These are phyloP conservation scores for Chrysophaeum taylorii DNA, from an alignment of 352 stramenopile species.

Conservation along the genomic window DNA sequence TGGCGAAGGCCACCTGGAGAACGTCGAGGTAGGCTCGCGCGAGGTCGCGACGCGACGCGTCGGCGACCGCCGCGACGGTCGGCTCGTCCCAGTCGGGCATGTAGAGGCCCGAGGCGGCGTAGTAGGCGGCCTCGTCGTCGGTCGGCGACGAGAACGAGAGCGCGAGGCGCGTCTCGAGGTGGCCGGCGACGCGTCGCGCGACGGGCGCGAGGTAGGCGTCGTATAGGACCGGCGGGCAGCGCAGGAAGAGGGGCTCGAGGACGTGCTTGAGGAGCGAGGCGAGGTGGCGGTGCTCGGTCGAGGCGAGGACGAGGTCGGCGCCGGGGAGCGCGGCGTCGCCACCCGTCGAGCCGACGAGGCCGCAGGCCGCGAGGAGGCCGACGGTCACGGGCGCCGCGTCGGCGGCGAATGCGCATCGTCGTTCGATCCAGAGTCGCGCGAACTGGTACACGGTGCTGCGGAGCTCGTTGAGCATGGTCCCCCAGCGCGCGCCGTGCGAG, in stretches of 20 bases:
- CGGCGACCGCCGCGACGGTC: background rate
- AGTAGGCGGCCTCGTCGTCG: background rate
- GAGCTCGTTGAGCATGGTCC: background rate
- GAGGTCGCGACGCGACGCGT: background rate
- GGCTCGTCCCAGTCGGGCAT: background rate
- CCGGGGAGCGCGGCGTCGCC: no score
- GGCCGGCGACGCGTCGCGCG: background rate
- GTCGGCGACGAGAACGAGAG: background rate
- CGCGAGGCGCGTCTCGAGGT: background rate
- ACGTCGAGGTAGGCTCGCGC: background rate
- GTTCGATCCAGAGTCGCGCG: constrained; percentile 2
- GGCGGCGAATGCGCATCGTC: background rate
- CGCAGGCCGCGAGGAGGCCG: background rate
- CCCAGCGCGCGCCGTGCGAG: background rate
- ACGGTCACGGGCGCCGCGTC: background rate
- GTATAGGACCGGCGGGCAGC: background rate
- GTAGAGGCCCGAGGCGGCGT: background rate
- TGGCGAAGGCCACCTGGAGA: background rate
- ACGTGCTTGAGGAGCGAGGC: constrained; percentile 1
- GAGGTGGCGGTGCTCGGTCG: constrained; percentile 1
- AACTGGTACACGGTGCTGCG: background rate
- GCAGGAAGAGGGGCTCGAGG: background rate
- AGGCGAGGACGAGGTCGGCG: background rate
- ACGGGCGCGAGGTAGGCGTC: background rate
- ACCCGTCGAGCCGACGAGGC: background rate